Percentiles rank a stretch among this genome's conserved stretches.
phyloP scores from a whole-genome alignment of 1,284 basidiomycete genomes.

The Phellopilus nigrolimitatus region DNA sequence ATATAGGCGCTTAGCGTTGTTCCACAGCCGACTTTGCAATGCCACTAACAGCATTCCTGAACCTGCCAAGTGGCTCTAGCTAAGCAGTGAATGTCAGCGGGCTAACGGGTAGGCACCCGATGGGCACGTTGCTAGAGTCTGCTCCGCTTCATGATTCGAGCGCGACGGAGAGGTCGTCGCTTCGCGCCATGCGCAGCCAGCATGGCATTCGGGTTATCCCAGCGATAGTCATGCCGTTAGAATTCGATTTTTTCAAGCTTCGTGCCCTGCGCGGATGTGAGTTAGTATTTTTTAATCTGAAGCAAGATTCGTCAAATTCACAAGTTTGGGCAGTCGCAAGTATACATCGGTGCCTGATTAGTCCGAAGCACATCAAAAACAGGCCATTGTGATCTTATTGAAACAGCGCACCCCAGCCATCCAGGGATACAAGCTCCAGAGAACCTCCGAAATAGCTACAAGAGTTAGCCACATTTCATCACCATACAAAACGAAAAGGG shows the following conservation, averaged over 20 bases:
- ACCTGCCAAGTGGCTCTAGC: no score
- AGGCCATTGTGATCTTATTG: not conserved
- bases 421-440: slow-evolving; percentile 73
- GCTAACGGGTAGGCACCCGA: no score
- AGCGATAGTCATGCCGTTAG: slow-evolving; percentile 37
- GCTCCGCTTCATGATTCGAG: slow-evolving; percentile 2
- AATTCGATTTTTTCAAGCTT: slow-evolving; percentile 80
- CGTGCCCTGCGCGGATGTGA: slow-evolving; percentile 51
- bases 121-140: no score
- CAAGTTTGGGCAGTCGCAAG: slow-evolving; percentile 75
- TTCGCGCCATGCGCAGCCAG: no score
- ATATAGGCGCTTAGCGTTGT: not conserved
- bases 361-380: not conserved
- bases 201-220: no score
- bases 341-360: slow-evolving; percentile 73
- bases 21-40: not conserved
- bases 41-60: no score
- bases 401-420: slow-evolving; percentile 67
- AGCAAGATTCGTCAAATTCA: slow-evolving; percentile 34
- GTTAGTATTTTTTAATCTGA: not conserved
- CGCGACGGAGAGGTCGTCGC: not conserved
- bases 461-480: slow-evolving; percentile 5
- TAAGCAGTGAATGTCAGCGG: no score
- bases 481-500: not conserved
- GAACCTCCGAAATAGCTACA: slow-evolving; percentile 77